Percentiles rank a stretch among this genome's conserved stretches.
Evolutionary conservation across 2,329 filamentous ascomycete species (phyloP).

Genomic region (Fusarium citri): DNA sequence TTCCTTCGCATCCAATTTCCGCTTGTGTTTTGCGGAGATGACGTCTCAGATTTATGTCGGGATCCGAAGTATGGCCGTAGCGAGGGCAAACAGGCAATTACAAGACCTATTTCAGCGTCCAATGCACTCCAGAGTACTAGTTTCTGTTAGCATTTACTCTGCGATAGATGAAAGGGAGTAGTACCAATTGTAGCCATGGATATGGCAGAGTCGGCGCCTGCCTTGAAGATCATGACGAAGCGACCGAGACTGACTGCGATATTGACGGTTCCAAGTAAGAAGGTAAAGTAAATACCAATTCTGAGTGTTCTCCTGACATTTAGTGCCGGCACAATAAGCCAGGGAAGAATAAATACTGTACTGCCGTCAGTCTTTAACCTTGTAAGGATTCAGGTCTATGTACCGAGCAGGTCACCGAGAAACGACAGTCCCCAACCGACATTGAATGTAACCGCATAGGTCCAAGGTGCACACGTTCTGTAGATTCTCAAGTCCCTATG

Average conservation of each 20-base stretch:
- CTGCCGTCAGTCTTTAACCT: not conserved
- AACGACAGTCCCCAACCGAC: conserved; percentile 32
- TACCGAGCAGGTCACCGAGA: conserved; percentile 17
- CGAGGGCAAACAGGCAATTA: conserved; percentile 34
- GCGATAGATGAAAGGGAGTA: not conserved
- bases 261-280: conserved; percentile 34
- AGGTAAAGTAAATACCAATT: conserved; percentile 34
- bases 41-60: not conserved
- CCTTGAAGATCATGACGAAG: conserved; percentile 24
- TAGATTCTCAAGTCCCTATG: not conserved
- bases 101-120: conserved; percentile 35
- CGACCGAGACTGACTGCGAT: conserved; percentile 27
- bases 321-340: conserved; percentile 25
- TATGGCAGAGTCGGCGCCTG: conserved; percentile 13
- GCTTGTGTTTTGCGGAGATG: not conserved
- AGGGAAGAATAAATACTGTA: conserved; percentile 26
- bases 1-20: not conserved
- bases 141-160: fast-evolving
- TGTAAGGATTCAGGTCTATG: fast-evolving
- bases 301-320: conserved; percentile 10
- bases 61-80: conserved; percentile 36
- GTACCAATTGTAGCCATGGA: conserved; percentile 27
- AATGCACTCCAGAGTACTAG: conserved; percentile 27
- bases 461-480: not conserved
- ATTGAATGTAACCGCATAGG: conserved; percentile 13